Evolutionary conservation across 208 protist species (phyloP), one percentile per base, ranked within the genome.

Genomic region (Chromosphaera perkinsii): DNA sequence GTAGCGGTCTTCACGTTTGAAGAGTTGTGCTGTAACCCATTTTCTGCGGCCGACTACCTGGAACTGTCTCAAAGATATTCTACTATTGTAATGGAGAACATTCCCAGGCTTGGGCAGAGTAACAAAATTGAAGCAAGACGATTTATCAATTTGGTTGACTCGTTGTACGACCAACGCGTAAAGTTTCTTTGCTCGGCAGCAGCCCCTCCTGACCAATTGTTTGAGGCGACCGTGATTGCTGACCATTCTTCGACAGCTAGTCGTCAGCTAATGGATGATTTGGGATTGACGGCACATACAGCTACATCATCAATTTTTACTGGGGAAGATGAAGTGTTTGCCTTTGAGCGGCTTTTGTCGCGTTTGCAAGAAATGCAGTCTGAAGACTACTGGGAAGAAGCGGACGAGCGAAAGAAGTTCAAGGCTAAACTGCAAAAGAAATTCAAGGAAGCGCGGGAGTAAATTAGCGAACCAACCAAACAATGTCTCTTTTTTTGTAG

Each of bases 321-420:
- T 20, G 69, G 59, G 5, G 69, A 45, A 1, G 69, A 75, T 22
- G 69, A 75, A 32, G 42, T 51, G 17, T 75, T 75, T 36, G 69
- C 69, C 22, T 60, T 35, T 9, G 32, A 59, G 26, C 54, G 69
- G 0, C 29, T 29, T 12, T 32, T 69, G 7, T 67, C 58, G 14
- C 58, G 69, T 26, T 45, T 75, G n/a, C 47, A 51, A 14, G 69
- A 74, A 36, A 74, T 74, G 69, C 69, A 74, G 69, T 48, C 59
- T 14, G 57, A 64, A 31, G 31, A 64, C 14, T 73, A 73, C 40
- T 63, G 57, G 57, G 10, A 63, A 22, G 14, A 47, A 22, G 42
- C 42, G 14, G 42, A 20, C 20, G 42, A 47, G 20, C 42, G 42
- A 12, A 47, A 12, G 14, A 20, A 47, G 42, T 47, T n/a, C n/a